These are phyloP conservation scores for Mollisia scopiformis DNA, from an alignment of 2,329 filamentous ascomycete species.

Conservation along the genomic window DNA sequence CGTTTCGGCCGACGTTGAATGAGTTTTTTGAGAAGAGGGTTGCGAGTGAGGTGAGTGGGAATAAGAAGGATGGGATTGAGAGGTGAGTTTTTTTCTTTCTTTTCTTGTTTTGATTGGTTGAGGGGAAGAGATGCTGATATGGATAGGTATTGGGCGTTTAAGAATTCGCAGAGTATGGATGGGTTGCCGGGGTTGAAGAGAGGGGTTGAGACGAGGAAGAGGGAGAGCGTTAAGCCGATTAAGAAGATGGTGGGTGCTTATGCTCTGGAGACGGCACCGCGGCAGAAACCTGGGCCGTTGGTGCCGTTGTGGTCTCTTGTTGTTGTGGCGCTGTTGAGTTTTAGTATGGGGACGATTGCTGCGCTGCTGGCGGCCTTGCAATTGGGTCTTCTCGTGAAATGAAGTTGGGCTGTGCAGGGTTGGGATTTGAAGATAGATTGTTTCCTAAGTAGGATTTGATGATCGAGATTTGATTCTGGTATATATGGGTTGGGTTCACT, in stretches of 20 bases:
- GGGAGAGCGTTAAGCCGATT: slow-evolving; percentile 24
- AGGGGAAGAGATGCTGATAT: background rate
- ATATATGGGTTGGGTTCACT: background rate
- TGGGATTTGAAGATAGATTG: background rate
- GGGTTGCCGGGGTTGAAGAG: slow-evolving; percentile 22
- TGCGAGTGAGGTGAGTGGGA: slow-evolving; percentile 19
- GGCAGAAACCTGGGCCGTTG: background rate
- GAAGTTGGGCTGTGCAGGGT: background rate
- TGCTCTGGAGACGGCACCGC: slow-evolving; percentile 3
- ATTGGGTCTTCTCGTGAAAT: background rate
- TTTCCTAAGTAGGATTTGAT: background rate
- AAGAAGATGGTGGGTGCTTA: slow-evolving; percentile 29
- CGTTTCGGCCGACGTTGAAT: slow-evolving; percentile 23
- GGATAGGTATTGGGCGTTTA: slow-evolving; percentile 27
- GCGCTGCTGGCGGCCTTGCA: background rate
- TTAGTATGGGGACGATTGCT: background rate
- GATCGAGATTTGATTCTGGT: background rate
- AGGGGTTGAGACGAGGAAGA: slow-evolving; percentile 18
- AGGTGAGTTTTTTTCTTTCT: slow-evolving; percentile 9
- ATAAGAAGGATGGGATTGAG: slow-evolving; percentile 26
- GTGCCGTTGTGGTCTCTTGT: background rate
- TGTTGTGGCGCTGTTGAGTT: slow-evolving; percentile 1
- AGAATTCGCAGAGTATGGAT: slow-evolving; percentile 26
- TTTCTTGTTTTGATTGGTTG: background rate
- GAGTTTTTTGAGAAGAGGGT: slow-evolving; percentile 26